Evolutionary conservation across 805 yeast species (phyloP).

Genomic region (Grigorovia humatica): DNA sequence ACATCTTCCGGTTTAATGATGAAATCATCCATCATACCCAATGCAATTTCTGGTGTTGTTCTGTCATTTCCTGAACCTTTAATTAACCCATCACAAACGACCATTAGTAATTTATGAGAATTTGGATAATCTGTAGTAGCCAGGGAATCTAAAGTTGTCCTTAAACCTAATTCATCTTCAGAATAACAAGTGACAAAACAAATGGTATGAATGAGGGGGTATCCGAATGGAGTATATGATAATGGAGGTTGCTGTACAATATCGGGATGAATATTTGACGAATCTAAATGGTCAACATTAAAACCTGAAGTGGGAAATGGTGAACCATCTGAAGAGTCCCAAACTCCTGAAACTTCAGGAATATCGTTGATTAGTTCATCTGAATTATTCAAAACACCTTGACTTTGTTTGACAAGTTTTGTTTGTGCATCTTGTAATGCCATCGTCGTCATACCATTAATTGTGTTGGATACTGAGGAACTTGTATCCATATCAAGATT

Average conservation of each 20-base stretch:
- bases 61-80: constrained; percentile 87
- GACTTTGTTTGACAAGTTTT: not conserved
- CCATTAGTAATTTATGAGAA: constrained; percentile 77
- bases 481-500: constrained; percentile 2
- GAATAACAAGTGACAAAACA: constrained; percentile 89
- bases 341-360: constrained; percentile 10
- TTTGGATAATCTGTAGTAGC: constrained; percentile 93
- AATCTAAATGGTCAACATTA: constrained; percentile 38
- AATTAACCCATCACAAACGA: constrained; percentile 91
- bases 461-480: not conserved
- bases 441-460: constrained; percentile 43
- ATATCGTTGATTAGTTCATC: constrained; percentile 8
- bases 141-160: constrained; percentile 83
- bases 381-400: not conserved
- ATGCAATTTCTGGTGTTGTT: constrained; percentile 82
- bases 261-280: constrained; percentile 57
- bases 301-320: constrained; percentile 4
- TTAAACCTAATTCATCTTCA: constrained; percentile 76
- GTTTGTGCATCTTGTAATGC: constrained; percentile 45
- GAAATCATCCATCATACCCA: constrained; percentile 79
- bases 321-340: constrained; percentile 5
- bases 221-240: constrained; percentile 76
- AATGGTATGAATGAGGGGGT: constrained; percentile 64
- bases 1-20: constrained; percentile 65
- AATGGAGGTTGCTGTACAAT: constrained; percentile 90